These are phyloP conservation scores for Aspergillus tamarii DNA, from an alignment of 2,329 filamentous ascomycete genomes.

Conservation along the genomic window DNA sequence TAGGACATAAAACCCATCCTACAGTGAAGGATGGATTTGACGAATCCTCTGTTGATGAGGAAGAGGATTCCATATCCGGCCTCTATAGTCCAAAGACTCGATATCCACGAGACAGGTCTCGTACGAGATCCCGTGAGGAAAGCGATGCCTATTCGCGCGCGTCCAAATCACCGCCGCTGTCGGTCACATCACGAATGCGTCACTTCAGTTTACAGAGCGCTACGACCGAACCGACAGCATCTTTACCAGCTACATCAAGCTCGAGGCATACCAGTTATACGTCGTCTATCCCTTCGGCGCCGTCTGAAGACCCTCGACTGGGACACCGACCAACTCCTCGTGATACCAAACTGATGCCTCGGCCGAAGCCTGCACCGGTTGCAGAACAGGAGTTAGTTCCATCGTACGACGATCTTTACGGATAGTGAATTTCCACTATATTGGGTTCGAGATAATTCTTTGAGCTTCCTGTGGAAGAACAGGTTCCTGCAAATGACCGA, in stretches of 20 bases:
- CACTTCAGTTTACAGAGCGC: slow-evolving; percentile 37
- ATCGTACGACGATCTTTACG: slow-evolving; percentile 45
- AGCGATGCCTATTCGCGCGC: slow-evolving; percentile 27
- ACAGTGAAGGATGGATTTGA: slow-evolving; percentile 2
- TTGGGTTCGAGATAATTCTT: neutral
- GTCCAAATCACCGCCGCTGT: slow-evolving; percentile 40
- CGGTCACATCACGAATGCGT: slow-evolving; percentile 43
- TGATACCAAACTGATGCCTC: slow-evolving; percentile 26
- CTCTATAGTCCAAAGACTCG: slow-evolving; percentile 1
- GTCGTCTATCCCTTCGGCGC: slow-evolving; percentile 32
- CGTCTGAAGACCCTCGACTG: slow-evolving; percentile 30
- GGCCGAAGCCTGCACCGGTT: slow-evolving; percentile 20
- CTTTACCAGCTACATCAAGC: slow-evolving; percentile 31
- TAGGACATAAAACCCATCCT: neutral
- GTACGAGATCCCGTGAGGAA: slow-evolving; percentile 13
- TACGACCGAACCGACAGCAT: slow-evolving; percentile 29
- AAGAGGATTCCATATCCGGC: slow-evolving; percentile 18
- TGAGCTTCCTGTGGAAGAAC: neutral
- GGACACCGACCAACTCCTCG: slow-evolving; percentile 21
- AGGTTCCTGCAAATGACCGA: neutral
- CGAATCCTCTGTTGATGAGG: slow-evolving; percentile 31
- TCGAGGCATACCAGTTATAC: slow-evolving; percentile 40
- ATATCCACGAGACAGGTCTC: slow-evolving; percentile 4
- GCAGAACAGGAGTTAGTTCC: slow-evolving; percentile 37
- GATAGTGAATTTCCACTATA: slow-evolving; percentile 23